These are phyloP conservation scores for Lachnellula arida DNA, from an alignment of 2,329 filamentous ascomycete species.

Conservation along the genomic window DNA sequence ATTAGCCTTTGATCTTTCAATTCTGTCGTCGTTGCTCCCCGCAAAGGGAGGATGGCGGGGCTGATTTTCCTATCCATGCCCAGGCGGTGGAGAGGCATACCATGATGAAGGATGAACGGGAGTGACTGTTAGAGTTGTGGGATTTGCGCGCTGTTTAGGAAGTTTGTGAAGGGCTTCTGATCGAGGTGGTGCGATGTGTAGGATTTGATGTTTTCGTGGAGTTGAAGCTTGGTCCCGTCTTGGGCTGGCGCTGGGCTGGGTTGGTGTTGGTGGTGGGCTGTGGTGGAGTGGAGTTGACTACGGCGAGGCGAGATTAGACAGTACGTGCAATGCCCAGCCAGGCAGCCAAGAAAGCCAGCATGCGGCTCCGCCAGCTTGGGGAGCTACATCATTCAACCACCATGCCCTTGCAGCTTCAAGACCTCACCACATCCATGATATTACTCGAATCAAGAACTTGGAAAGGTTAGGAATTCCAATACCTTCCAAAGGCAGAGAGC, in stretches of 20 bases:
- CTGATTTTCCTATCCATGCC: slow-evolving; percentile 8
- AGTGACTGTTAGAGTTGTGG: slow-evolving; percentile 1
- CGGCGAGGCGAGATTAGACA: neutral
- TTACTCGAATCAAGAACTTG: slow-evolving; percentile 1
- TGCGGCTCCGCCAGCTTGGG: too few relatives aligned
- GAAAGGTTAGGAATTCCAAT: neutral
- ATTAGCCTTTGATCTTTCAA: slow-evolving; percentile 23
- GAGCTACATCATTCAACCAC: neutral
- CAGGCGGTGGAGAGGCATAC: slow-evolving; percentile 14
- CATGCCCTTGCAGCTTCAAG: neutral
- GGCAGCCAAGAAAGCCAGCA: neutral
- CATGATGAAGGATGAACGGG: slow-evolving; percentile 15
- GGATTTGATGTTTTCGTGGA: neutral
- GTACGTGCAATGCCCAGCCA: too few relatives aligned
- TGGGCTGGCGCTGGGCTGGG: too few relatives aligned
- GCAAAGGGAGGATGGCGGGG: slow-evolving; percentile 22
- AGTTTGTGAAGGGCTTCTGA: neutral
- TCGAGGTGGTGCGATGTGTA: neutral
- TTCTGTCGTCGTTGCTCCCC: slow-evolving; percentile 6
- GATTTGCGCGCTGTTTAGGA: neutral
- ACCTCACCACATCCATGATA: neutral
- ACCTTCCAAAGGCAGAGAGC: slow-evolving; percentile 7
- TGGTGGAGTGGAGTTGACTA: slow-evolving; percentile 3
- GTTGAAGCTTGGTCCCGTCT: neutral
- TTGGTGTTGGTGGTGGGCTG: neutral